Evolutionary conservation across 2,329 filamentous ascomycete species (phyloP), one percentile per base, ranked within the genome.

Genomic region (Intubia oerlemansii): DNA sequence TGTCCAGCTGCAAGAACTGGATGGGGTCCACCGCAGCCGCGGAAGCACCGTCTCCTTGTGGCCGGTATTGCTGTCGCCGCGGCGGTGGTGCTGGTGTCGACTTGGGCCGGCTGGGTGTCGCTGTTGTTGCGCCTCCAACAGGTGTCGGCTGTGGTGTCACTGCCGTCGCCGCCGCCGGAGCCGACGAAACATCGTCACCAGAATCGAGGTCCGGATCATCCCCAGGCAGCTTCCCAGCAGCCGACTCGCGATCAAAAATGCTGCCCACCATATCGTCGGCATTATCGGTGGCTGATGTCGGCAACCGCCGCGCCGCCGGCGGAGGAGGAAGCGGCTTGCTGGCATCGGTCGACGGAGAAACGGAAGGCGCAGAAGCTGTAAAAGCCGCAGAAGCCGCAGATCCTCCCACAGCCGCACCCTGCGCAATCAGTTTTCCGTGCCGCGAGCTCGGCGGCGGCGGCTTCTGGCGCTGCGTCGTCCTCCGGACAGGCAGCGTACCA

Each of bases 391-490:
- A n/a, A n/a, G n/a, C n/a, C n/a, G n/a, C n/a, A n/a, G n/a, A n/a
- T n/a, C n/a, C n/a, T n/a, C n/a, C 19, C n/a, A n/a, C 8, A 21
- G 31, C 24, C 33, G 37, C 37, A 33, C 56, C 38, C 29, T 41
- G 46, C 38, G 59, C 67, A 37, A 85, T 75, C 12, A 72, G 59
- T 47, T 75, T 84, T 5, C 80, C 80, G 50, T 84, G 77, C 31
- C 77, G 67, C 29, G 75, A 81, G 43, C 64, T 80, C 6, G 75
- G 74, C 5, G 78, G 77, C 10, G 75, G 74, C 36, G 66, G 66
- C 48, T 66, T 70, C 43, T 73, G 76, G 37, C 59, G 64, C 62
- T 11, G 62, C 64, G 22, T 67, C 65, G 30, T 49, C 45, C 2
- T 19, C 7, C 4, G 39, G 29, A 3, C 34, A 32, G 6, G 37